A percentile compares a stretch with the other conserved stretches of the same genome.
Conservation (phyloP, 2,329 filamentous ascomycete species). For the Mollisiaceae sp. region DNA sequence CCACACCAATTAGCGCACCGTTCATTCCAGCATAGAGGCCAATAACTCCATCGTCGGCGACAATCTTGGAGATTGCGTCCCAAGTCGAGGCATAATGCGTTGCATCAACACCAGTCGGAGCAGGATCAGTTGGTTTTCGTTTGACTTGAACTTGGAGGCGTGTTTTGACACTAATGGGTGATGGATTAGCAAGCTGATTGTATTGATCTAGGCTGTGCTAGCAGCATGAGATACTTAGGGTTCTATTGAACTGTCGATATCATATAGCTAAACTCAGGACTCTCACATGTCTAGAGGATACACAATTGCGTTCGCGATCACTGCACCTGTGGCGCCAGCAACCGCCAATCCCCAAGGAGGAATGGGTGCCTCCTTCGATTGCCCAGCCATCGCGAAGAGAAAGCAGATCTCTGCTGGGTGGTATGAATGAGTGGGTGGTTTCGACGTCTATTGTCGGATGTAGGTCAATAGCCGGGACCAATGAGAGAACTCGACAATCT, state of each 20-base stretch:
- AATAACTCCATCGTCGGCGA: conserved; percentile 75
- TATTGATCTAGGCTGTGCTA: conserved; percentile 25
- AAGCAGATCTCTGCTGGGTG: not conserved
- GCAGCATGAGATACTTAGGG: not conserved
- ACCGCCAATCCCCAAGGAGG: conserved; percentile 94
- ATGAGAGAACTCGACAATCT: not conserved
- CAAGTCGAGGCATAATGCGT: conserved; percentile 85
- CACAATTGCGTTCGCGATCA: conserved; percentile 92
- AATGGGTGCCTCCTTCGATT: conserved; percentile 52
- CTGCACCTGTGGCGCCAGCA: conserved; percentile 89
- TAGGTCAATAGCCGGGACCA: not conserved
- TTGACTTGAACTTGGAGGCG: conserved; percentile 94
- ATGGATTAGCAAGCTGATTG: not conserved
- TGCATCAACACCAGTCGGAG: conserved; percentile 53
- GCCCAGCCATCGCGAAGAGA: conserved; percentile 34
- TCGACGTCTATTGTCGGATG: not conserved
- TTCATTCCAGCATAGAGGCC: conserved; percentile 91
- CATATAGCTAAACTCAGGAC: not conserved
- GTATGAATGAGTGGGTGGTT: not conserved
- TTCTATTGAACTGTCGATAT: not conserved
- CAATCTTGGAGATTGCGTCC: conserved; percentile 87
- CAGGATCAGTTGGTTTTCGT: conserved; percentile 52
- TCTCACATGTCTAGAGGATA: conserved; percentile 96
- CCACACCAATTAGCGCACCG: conserved; percentile 87
- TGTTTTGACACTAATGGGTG: conserved; percentile 79